Conservation (phyloP, 1,284 basidiomycete species). For the Sporisorium graminicola region DNA sequence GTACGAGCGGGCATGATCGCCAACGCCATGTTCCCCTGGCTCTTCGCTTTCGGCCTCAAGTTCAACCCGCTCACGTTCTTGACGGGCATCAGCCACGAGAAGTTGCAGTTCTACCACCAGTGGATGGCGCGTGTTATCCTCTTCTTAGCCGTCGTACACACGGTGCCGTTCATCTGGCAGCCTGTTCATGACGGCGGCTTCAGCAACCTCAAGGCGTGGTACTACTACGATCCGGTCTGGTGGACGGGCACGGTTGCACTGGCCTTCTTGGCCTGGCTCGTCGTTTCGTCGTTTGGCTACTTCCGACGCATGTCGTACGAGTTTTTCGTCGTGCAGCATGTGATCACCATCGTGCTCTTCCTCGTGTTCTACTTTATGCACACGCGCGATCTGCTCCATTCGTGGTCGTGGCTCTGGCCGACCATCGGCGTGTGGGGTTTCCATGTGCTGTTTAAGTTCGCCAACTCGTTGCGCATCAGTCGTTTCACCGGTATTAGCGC, state of each 20-base stretch:
- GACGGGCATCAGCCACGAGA: constrained; percentile 61
- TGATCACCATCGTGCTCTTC: constrained; percentile 52
- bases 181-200: constrained; percentile 56
- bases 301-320: constrained; percentile 62
- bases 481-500: constrained; percentile 30
- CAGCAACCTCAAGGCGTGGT: constrained; percentile 45
- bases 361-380: constrained; percentile 60
- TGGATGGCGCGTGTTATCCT: constrained; percentile 60
- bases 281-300: constrained; percentile 44
- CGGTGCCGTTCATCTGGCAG: constrained; percentile 61
- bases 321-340: constrained; percentile 65
- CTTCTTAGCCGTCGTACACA: constrained; percentile 61
- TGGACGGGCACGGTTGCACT: constrained; percentile 58
- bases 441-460: constrained; percentile 51
- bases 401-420: constrained; percentile 53
- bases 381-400: constrained; percentile 40
- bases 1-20: constrained; percentile 63
- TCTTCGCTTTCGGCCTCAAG: constrained; percentile 57
- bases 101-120: constrained; percentile 66
- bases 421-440: constrained; percentile 44
- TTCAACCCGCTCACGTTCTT: constrained; percentile 64
- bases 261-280: constrained; percentile 49
- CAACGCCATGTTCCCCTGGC: constrained; percentile 60
- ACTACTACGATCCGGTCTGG: constrained; percentile 48
- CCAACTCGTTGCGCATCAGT: constrained; percentile 33